Evolutionary conservation across 306 rosid species (phyloP), one percentile per base, ranked within the genome.

Genomic region (Malus fusca): DNA sequence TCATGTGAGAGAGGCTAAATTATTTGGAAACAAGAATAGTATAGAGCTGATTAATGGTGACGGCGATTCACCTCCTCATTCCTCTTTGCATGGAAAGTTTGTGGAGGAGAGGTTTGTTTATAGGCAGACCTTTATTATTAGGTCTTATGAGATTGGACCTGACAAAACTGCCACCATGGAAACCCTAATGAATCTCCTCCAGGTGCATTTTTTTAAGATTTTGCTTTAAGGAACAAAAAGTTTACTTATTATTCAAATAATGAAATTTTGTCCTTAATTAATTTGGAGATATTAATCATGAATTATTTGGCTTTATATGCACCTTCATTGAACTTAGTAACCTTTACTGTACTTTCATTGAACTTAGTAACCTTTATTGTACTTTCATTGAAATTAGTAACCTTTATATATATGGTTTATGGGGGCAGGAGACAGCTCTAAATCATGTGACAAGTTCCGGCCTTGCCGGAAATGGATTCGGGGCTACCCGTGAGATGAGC

Each of bases 401-500:
- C 14, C 35, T 12, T 18, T 55, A 51, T 51, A 15, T 51, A 5
- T 51, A 51, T 51, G 55, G 55, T 51, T 51, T 51, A 51, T 64
- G 7, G 52, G 5, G 55, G 68, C 81, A 94, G 97, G 98, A 94
- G 84, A 88, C 98, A 13, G 97, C 97, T 60, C 81, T 92, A 37
- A 94, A 92, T 84, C 97, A 94, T 46, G 97, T 92, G 1, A 87
- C 90, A 3, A 52, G 93, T 78, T 94, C 95, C 8, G 98, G 96
- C 75, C 87, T 94, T 4, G 91, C 93, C 0, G 97, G 98, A 33
- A 80, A 86, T 33, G 98, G 93, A 8, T 94, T 94, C 42, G 97
- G 98, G 23, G 88, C 95, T 2, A 94, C 98, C 1, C 86, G 92
- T 1, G 92, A 94, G 83, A 94, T 94, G 98, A 90, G 93, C 87